phyloP scores from a whole-genome alignment of 208 protist species.

The Crithidia sp. region DNA sequence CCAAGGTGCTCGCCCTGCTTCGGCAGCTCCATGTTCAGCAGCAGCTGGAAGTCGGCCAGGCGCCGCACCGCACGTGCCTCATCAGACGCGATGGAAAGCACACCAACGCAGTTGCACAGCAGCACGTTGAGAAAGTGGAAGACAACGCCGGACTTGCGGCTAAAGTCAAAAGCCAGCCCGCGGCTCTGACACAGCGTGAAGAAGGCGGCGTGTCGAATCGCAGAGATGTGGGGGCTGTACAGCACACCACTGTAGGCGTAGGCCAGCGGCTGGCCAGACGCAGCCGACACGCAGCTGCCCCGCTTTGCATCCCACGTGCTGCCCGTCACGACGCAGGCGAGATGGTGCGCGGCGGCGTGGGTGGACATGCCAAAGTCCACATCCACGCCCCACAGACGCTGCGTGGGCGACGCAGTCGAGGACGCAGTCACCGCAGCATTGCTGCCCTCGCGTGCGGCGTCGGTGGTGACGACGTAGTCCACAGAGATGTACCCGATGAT shows the following conservation, averaged over 20 bases:
- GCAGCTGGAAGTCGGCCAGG: conserved; percentile 80
- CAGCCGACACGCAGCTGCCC: conserved; percentile 22
- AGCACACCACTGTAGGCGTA: conserved; percentile 92
- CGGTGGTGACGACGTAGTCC: conserved; percentile 75
- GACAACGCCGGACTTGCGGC: conserved; percentile 58
- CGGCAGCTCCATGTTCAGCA: conserved; percentile 84
- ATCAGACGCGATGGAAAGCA: conserved; percentile 65
- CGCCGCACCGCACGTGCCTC: conserved; percentile 37
- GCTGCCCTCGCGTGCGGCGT: neutral
- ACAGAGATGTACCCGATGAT: conserved; percentile 91
- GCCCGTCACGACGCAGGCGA: conserved; percentile 46
- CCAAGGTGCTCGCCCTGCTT: conserved; percentile 85
- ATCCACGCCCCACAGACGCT: conserved; percentile 88
- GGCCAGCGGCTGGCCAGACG: conserved; percentile 30
- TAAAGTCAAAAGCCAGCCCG: conserved; percentile 74
- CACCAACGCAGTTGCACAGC: conserved; percentile 83
- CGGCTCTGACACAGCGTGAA: conserved; percentile 81
- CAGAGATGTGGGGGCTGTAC: conserved; percentile 87
- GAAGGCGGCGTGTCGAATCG: conserved; percentile 81
- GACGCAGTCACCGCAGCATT: neutral
- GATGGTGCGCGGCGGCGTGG: conserved; percentile 76
- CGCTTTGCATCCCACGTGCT: conserved; percentile 44
- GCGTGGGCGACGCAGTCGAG: neutral
- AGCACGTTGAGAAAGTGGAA: conserved; percentile 90
- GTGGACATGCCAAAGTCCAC: conserved; percentile 88